Percentiles rank a stretch among this genome's conserved stretches.
Evolutionary conservation across 108 stramenopile species (phyloP).

Genomic region (Skeletonema marinoi): DNA sequence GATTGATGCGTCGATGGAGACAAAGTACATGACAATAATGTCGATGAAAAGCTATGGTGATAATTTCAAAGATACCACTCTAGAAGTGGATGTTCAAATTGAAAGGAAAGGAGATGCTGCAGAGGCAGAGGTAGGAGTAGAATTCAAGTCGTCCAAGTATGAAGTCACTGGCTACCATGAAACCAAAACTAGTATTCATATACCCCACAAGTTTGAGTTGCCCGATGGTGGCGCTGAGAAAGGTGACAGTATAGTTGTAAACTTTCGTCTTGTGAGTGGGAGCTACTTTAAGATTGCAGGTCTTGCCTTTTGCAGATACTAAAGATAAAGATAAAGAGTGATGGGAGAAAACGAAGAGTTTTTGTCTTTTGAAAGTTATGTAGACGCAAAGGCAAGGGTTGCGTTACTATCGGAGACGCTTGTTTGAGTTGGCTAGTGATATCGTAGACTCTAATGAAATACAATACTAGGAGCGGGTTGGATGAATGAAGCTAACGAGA

Average conservation of each 20-base stretch:
- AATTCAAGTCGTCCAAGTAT: background rate
- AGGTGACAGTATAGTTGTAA: constrained; percentile 31
- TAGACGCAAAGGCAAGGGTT: too few species aligned
- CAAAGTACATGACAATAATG: constrained; percentile 24
- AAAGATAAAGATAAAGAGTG: too few species aligned
- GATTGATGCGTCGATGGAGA: constrained; percentile 10
- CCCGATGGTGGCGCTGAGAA: constrained; percentile 19
- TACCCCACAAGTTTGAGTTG: constrained; percentile 34
- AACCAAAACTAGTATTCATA: constrained; percentile 34
- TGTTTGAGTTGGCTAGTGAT: too few species aligned
- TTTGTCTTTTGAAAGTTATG: too few species aligned
- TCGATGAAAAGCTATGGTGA: constrained; percentile 31
- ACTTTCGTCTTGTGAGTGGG: constrained; percentile 35
- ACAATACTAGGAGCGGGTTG: too few species aligned
- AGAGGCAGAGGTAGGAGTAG: background rate
- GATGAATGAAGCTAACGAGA: too few species aligned
- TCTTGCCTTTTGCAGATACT: constrained; percentile 36
- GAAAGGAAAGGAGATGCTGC: background rate
- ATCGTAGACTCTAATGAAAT: too few species aligned
- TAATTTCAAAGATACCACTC: constrained; percentile 20
- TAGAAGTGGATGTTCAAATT: constrained; percentile 1
- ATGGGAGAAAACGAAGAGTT: too few species aligned
- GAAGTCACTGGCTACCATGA: constrained; percentile 38
- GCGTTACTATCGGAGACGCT: too few species aligned
- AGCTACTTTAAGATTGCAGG: constrained; percentile 45